Percentiles rank a stretch among this genome's conserved stretches.
phyloP scores from a whole-genome alignment of 2,329 filamentous ascomycete genomes.

The Hymenoscyphus albidus region DNA sequence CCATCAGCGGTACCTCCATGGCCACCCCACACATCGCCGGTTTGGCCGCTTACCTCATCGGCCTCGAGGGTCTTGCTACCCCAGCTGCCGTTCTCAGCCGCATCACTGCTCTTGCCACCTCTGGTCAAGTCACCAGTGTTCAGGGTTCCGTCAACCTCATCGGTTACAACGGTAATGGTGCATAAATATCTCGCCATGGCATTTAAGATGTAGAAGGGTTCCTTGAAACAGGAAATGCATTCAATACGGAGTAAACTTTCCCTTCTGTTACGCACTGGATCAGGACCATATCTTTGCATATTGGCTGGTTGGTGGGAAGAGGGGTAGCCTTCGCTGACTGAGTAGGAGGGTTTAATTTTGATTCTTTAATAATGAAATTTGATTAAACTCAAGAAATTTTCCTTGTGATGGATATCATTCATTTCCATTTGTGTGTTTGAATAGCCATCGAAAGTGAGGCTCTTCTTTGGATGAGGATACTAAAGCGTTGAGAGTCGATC shows the following conservation, averaged over 20 bases:
- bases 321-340: not conserved
- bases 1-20: slow-evolving; percentile 59
- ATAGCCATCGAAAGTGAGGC: too few species aligned
- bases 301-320: not conserved
- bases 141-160: slow-evolving; percentile 48
- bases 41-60: slow-evolving; percentile 64
- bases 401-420: not conserved
- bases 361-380: not conserved
- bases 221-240: slow-evolving; percentile 5
- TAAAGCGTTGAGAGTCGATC: too few species aligned
- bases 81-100: slow-evolving; percentile 39
- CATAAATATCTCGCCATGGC: not conserved
- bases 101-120: slow-evolving; percentile 38
- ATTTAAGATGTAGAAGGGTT: not conserved
- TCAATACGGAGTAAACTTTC: slow-evolving; percentile 1
- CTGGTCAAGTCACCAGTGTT: slow-evolving; percentile 40
- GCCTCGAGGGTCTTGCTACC: slow-evolving; percentile 38
- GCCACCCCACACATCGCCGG: slow-evolving; percentile 65
- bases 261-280: not conserved
- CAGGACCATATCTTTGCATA: not conserved
- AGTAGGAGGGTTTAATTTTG: slow-evolving; percentile 2
- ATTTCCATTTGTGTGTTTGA: not conserved
- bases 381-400: not conserved
- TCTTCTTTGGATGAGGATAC: too few species aligned
- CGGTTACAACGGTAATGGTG: slow-evolving; percentile 50